Evolutionary conservation across 208 protist species (phyloP).

Genomic region (Trypanosoma rangeli): DNA sequence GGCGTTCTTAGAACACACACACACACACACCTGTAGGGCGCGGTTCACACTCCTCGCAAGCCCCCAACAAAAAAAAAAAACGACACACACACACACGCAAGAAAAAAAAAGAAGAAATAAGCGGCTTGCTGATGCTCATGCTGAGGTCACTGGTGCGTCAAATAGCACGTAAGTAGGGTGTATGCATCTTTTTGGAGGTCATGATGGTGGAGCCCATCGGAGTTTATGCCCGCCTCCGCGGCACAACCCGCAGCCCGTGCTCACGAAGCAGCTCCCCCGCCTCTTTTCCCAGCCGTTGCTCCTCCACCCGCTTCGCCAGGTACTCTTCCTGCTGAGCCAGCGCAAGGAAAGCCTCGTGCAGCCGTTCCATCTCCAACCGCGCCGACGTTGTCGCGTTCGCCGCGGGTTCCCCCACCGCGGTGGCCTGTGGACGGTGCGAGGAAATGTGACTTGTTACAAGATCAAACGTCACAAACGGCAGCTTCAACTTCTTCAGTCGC

Average conservation of each 20-base stretch:
- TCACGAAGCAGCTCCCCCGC: neutral
- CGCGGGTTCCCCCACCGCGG: slow-evolving; percentile 50
- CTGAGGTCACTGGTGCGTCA: too few relatives aligned
- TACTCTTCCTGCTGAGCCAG: slow-evolving; percentile 13
- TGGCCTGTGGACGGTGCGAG: slow-evolving; percentile 31
- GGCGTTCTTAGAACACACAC: too few relatives aligned
- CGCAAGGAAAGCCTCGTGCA: slow-evolving; percentile 25
- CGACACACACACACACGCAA: too few relatives aligned
- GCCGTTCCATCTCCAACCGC: slow-evolving; percentile 45
- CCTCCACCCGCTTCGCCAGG: slow-evolving; percentile 3
- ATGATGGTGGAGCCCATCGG: neutral
- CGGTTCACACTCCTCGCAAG: too few relatives aligned
- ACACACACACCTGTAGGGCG: too few relatives aligned
- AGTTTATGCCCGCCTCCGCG: slow-evolving; percentile 2
- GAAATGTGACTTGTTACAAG: neutral
- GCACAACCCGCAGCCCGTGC: slow-evolving; percentile 11
- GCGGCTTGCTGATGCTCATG: too few relatives aligned
- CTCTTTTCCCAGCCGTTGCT: neutral
- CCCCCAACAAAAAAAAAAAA: too few relatives aligned
- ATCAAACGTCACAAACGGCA: slow-evolving; percentile 16
- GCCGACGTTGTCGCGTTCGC: slow-evolving; percentile 64
- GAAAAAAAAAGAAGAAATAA: too few relatives aligned
- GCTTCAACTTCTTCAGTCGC: neutral
- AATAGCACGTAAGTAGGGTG: neutral
- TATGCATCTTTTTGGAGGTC: neutral